Percentiles rank a stretch among this genome's conserved stretches.
These are phyloP conservation scores for Phaeotremella fagi DNA, from an alignment of 768 basidiomycete genomes.

Conservation along the genomic window DNA sequence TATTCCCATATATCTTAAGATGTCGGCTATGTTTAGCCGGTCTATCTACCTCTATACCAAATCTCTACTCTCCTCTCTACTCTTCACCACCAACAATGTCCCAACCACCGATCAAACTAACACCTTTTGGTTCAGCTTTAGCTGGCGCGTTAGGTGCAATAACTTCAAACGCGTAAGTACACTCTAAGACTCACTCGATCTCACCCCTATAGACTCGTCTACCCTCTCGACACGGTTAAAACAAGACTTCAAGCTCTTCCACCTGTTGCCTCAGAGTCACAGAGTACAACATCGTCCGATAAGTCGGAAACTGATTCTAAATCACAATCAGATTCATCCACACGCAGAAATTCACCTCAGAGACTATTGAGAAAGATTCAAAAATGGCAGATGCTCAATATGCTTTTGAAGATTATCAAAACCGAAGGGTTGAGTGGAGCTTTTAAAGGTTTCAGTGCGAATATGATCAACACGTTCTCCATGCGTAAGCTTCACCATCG, in stretches of 20 bases:
- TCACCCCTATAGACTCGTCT: constrained; percentile 64
- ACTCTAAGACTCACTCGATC: constrained; percentile 3
- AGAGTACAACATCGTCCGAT: background rate
- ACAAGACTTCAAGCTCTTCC: constrained; percentile 78
- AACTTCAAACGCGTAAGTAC: constrained; percentile 81
- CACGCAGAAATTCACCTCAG: constrained; percentile 2
- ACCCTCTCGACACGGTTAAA: constrained; percentile 95
- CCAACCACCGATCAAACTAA: constrained; percentile 54
- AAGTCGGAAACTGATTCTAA: background rate
- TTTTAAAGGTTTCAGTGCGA: constrained; percentile 89
- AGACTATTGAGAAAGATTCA: constrained; percentile 9
- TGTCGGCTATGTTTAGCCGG: too few species aligned
- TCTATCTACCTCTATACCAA: background rate
- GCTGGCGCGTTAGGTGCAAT: constrained; percentile 91
- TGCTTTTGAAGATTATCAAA: constrained; percentile 67
- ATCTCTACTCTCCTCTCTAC: background rate
- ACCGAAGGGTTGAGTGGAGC: constrained; percentile 76
- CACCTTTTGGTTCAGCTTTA: constrained; percentile 81
- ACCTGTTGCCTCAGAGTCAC: constrained; percentile 37
- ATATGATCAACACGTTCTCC: constrained; percentile 97
- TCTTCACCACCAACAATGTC: too few species aligned
- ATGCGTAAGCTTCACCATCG: constrained; percentile 66
- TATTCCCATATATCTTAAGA: too few species aligned
- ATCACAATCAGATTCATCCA: background rate
- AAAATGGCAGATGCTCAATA: constrained; percentile 56